Evolutionary conservation across 2,329 filamentous ascomycete genomes (phyloP).

Genomic region (Venturia asperata): DNA sequence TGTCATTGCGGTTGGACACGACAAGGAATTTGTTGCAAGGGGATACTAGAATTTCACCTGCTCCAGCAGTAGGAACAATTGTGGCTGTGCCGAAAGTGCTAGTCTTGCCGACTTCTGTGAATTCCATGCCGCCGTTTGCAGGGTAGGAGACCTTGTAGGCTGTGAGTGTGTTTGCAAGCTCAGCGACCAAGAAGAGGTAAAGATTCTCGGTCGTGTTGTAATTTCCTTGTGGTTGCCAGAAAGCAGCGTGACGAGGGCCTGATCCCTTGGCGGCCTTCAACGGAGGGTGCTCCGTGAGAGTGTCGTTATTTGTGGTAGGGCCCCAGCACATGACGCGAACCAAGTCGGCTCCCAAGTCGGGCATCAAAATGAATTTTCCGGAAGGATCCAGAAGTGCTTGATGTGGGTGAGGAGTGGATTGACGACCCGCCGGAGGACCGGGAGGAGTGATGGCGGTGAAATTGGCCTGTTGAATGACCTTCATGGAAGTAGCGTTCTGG

Average conservation of each 20-base stretch:
- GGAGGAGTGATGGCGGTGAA: conserved; percentile 3
- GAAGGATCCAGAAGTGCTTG: conserved; percentile 34
- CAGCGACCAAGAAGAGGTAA: conserved; percentile 38
- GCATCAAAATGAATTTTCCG: conserved; percentile 32
- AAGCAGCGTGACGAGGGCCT: conserved; percentile 33
- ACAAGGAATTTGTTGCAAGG: conserved; percentile 53
- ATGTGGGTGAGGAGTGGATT: conserved; percentile 30
- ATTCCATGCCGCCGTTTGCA: conserved; percentile 38
- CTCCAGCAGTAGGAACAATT: conserved; percentile 43
- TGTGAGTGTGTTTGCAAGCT: conserved; percentile 46
- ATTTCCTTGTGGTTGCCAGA: conserved; percentile 27
- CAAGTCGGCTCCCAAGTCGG: conserved; percentile 34
- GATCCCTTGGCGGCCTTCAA: conserved; percentile 23
- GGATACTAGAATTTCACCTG: conserved; percentile 48
- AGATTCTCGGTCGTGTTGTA: background rate
- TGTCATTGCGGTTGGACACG: conserved; percentile 61
- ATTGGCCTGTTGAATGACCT: background rate
- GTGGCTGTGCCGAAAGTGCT: conserved; percentile 43
- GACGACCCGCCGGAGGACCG: conserved; percentile 23
- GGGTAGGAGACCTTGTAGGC: conserved; percentile 44
- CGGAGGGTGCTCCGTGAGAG: conserved; percentile 16
- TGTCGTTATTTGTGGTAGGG: conserved; percentile 21
- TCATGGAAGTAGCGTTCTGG: background rate
- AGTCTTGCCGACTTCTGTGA: conserved; percentile 41
- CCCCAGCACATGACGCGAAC: conserved; percentile 31